Base-by-base conservation (phyloP, 2,329 filamentous ascomycete species). In the Chrysoporthe deuterocubensis region DNA sequence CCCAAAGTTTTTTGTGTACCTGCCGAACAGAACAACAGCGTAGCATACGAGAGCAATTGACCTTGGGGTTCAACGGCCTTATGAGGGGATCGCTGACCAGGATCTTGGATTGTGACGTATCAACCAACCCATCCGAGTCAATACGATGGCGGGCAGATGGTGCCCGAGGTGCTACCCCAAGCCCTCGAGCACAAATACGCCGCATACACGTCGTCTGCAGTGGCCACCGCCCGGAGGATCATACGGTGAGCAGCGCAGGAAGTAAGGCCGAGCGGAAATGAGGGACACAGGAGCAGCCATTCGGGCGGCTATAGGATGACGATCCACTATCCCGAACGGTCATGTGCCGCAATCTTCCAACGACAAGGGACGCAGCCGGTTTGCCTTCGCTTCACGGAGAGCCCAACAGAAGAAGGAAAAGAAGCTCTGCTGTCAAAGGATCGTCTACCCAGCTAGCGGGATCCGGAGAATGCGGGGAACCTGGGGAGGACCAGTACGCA, bases 391-490 rank as follows among this genome's bases (percentile, higher is more conserved):
- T 16, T 26, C 37, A n/a, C 40, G 21, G 14, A 21, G 40, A 18
- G 34, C 6, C 57, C 37, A 42, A 21, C 37, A 14, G 40, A 14
- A 42, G 14, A 34, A 44, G n/a, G 14, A n/a, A 52, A 32, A 40
- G 16, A 54, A 32, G 44, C n/a, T 3, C 6, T 42, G 14, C n/a
- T 26, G 8, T 13, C 18, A 42, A 56, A 63, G 34, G 34, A 56
- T 32, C 48, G 40, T 13, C 42, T 37, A 57, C 52, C 43, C 37
- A 34, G 21, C 52, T 34, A 58, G 62, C 21, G 26, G 42, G 37
- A 52, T 57, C 62, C 52, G n/a, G 52, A 57, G 40, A 64, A 64
- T 64, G 62, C 62, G 62, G 62, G 62, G 62, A 57, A 64, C 52
- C 62, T 57, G 50, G 37, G 52, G 62, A 44, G 9, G 32, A 18